These are phyloP conservation scores for Moricandia arvensis DNA, from an alignment of 345 rosid genomes.

Conservation along the genomic window DNA sequence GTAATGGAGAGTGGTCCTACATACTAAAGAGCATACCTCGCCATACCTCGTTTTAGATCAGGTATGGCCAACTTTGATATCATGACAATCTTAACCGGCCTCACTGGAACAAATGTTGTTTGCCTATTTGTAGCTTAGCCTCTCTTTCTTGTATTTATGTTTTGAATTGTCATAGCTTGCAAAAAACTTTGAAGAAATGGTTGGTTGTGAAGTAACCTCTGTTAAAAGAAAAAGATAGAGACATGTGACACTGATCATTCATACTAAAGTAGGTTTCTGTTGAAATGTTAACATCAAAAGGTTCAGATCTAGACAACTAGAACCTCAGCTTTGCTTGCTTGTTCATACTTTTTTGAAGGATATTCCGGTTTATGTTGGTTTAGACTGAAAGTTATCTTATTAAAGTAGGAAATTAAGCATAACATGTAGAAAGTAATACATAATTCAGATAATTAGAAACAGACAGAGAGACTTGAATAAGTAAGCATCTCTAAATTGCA, in stretches of 20 bases:
- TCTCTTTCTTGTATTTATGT: neutral
- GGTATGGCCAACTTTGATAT: conserved; percentile 14
- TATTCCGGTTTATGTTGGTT: conserved; percentile 2
- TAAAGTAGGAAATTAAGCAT: neutral
- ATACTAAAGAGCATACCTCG: conserved; percentile 1
- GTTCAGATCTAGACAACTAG: conserved; percentile 22
- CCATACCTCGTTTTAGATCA: conserved; percentile 24
- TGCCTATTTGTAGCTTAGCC: conserved; percentile 9
- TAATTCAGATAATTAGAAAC: neutral
- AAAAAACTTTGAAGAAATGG: conserved; percentile 6
- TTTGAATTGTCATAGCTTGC: conserved; percentile 5
- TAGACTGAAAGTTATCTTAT: conserved; percentile 14
- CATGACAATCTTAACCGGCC: neutral
- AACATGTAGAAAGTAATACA: conserved; percentile 14
- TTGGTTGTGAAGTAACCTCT: conserved; percentile 8
- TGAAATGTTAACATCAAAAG: conserved; percentile 23
- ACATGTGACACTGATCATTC: neutral
- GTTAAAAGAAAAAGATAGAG: neutral
- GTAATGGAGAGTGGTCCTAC: conserved; percentile 11
- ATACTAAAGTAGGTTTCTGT: conserved; percentile 3
- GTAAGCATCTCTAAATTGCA: conserved; percentile 40
- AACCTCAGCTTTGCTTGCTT: neutral
- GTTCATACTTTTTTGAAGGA: neutral
- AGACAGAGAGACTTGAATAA: neutral
- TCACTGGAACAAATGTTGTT: conserved; percentile 12